Conservation (phyloP, 2,329 filamentous ascomycete genomes). For the Colletotrichum sp. region DNA sequence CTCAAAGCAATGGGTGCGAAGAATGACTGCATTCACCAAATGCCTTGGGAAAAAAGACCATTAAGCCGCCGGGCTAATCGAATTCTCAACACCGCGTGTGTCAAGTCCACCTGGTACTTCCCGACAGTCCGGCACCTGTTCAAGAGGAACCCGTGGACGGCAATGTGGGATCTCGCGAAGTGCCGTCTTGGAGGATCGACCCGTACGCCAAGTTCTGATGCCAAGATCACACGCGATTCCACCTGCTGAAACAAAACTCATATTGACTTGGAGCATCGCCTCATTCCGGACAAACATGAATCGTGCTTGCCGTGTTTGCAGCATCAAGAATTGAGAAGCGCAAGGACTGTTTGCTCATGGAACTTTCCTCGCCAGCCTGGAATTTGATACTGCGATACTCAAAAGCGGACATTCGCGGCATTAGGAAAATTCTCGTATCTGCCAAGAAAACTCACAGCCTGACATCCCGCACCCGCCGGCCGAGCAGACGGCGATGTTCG, state of each 20-base stretch:
- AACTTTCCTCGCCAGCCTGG: not conserved
- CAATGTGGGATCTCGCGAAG: not conserved
- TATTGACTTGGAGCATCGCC: not conserved
- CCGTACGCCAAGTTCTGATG: not conserved
- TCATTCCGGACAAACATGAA: not conserved
- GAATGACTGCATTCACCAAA: too few relatives aligned
- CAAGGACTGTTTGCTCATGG: accelerated
- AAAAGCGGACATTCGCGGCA: not conserved
- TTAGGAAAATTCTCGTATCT: not conserved
- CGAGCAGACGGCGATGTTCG: not conserved
- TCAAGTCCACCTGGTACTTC: not conserved
- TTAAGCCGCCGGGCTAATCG: not conserved
- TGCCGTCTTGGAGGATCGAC: not conserved
- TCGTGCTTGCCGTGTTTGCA: not conserved
- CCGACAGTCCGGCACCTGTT: not conserved
- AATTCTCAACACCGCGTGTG: not conserved
- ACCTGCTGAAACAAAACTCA: not conserved
- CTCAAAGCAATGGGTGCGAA: too few relatives aligned
- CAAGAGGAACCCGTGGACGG: not conserved
- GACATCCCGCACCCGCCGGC: not conserved
- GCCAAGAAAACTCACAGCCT: not conserved
- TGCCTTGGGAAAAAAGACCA: not conserved
- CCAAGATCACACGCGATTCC: not conserved
- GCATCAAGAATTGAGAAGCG: not conserved
- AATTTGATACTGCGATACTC: accelerated